Evolutionary conservation across 2,329 filamentous ascomycete genomes (phyloP).

Genomic region (Chaetomium sp.): DNA sequence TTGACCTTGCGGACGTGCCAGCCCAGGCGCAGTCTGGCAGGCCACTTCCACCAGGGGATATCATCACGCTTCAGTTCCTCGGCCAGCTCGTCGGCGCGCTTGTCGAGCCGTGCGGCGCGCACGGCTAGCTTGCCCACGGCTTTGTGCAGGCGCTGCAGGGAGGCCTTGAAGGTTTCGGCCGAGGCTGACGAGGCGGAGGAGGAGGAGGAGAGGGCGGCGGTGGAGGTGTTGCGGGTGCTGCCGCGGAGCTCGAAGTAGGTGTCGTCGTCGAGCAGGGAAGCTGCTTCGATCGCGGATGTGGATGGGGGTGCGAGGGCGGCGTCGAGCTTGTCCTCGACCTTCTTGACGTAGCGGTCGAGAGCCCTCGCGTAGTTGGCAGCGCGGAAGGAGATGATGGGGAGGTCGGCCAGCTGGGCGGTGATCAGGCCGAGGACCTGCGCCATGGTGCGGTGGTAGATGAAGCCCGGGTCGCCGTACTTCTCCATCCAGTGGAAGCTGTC

Average conservation of each 20-base stretch:
- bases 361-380: constrained; percentile 65
- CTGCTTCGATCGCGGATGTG: not conserved
- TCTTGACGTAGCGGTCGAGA: constrained; percentile 54
- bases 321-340: constrained; percentile 54
- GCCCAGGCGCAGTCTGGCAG: constrained; percentile 59
- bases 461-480: constrained; percentile 70
- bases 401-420: constrained; percentile 62
- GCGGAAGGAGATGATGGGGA: constrained; percentile 63
- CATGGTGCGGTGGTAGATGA: constrained; percentile 67
- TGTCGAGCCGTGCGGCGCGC: constrained; percentile 15
- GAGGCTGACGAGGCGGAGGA: constrained; percentile 13
- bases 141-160: constrained; percentile 40
- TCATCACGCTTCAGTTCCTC: constrained; percentile 41
- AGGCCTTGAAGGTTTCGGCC: constrained; percentile 30
- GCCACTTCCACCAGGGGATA: constrained; percentile 79
- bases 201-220: not conserved
- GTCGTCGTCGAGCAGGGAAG: constrained; percentile 37
- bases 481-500: constrained; percentile 91
- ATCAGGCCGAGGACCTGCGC: constrained; percentile 66
- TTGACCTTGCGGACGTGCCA: constrained; percentile 69
- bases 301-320: constrained; percentile 26
- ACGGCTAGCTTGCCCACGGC: constrained; percentile 40
- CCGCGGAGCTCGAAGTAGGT: constrained; percentile 42
- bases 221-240: constrained; percentile 29
- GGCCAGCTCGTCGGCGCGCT: constrained; percentile 50